Percentiles rank a stretch among this genome's conserved stretches.
These are phyloP conservation scores for Middelhovenomyces tepae DNA, from an alignment of 805 yeast species.

Conservation along the genomic window DNA sequence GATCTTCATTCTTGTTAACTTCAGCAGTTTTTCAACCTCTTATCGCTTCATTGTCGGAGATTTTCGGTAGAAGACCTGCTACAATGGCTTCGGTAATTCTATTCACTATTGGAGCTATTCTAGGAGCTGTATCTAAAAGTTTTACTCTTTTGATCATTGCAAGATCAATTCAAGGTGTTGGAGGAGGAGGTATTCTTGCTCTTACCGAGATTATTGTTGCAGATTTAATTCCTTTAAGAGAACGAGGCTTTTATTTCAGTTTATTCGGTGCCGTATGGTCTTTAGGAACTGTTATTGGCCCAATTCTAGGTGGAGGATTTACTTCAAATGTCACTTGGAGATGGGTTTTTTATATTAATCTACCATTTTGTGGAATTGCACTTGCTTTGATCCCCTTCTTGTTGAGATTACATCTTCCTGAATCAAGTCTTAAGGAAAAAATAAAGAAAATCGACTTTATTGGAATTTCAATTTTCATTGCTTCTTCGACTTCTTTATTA, in stretches of 20 bases:
- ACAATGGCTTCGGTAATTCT: constrained; percentile 40
- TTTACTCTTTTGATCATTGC: constrained; percentile 64
- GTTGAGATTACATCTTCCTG: constrained; percentile 32
- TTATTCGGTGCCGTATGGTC: constrained; percentile 31
- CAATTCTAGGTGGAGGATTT: constrained; percentile 47
- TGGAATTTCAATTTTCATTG: constrained; percentile 39
- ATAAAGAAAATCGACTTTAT: constrained; percentile 42
- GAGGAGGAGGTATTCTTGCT: constrained; percentile 80
- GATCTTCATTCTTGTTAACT: constrained; percentile 22
- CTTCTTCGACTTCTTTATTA: constrained; percentile 37
- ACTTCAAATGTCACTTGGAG: constrained; percentile 42
- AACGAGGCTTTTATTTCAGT: constrained; percentile 77
- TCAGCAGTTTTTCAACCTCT: constrained; percentile 17
- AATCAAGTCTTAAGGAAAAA: constrained; percentile 32
- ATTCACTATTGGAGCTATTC: constrained; percentile 54
- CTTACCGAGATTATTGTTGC: constrained; percentile 67
- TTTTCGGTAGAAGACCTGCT: constrained; percentile 37
- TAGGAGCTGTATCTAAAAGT: constrained; percentile 43
- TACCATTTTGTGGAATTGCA: constrained; percentile 33
- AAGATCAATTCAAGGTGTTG: constrained; percentile 66
- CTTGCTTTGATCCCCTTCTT: constrained; percentile 18
- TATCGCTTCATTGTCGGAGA: constrained; percentile 18
- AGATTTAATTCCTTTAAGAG: constrained; percentile 66
- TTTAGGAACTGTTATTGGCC: constrained; percentile 41
- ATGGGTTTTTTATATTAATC: constrained; percentile 41